phyloP scores from a whole-genome alignment of 352 stramenopile genomes.

The Aphanomyces stellatus region DNA sequence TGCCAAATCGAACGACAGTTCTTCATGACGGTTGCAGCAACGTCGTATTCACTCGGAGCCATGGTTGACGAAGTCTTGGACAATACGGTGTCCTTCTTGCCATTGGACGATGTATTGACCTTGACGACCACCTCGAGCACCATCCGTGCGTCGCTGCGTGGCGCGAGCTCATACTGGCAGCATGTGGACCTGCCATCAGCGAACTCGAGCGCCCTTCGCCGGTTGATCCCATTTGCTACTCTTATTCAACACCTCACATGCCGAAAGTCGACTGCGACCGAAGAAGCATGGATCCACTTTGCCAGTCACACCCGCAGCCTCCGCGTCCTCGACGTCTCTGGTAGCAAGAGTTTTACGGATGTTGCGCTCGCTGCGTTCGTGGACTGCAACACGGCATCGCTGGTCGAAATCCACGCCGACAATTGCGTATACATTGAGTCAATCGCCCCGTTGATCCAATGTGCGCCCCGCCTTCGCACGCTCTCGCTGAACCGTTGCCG shows the following conservation, averaged over 20 bases:
- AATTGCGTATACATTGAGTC: conserved; percentile 12
- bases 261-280: conserved; percentile 11
- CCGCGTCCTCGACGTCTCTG: conserved; percentile 12
- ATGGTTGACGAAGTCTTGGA: conserved; percentile 12
- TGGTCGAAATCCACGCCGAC: conserved; percentile 6
- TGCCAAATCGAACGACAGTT: too few species aligned
- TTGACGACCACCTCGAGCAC: not conserved
- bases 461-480: not conserved
- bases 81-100: not conserved
- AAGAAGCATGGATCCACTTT: conserved; percentile 16
- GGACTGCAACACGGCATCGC: not conserved
- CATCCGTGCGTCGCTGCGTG: not conserved
- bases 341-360: conserved; percentile 15
- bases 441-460: not conserved
- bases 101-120: conserved; percentile 6
- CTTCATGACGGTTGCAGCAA: not conserved
- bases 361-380: not conserved
- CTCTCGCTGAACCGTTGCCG: conserved; percentile 18
- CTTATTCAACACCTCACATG: not conserved
- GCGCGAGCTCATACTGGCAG: not conserved
- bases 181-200: not conserved
- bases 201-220: not conserved
- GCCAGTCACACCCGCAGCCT: not conserved
- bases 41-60: not conserved
- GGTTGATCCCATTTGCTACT: conserved; percentile 3